Percentiles rank a stretch among this genome's conserved stretches.
phyloP scores from a whole-genome alignment of 192 early-diverging fungal genomes.

The Pilaira anomala region DNA sequence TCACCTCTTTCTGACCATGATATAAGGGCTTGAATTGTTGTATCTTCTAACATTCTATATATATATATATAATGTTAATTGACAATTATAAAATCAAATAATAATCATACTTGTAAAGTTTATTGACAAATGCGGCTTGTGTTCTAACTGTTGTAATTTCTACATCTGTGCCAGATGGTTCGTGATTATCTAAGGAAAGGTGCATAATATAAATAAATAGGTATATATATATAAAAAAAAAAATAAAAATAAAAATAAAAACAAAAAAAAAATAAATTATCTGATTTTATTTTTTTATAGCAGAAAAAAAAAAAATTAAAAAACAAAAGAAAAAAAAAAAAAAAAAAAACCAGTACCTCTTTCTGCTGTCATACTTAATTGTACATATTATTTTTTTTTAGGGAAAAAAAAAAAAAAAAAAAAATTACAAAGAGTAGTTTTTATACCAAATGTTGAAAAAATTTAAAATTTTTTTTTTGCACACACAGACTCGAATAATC shows the following conservation, averaged over 20 bases:
- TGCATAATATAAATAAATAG: background rate
- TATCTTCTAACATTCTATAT: conserved; percentile 24
- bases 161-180: conserved; percentile 6
- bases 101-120: conserved; percentile 13
- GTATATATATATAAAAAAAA: background rate
- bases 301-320: background rate
- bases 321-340: background rate
- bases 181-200: background rate
- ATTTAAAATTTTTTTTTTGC: too few relatives aligned
- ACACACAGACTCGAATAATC: too few relatives aligned
- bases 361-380: background rate
- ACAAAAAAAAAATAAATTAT: background rate
- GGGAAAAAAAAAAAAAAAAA: background rate
- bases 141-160: conserved; percentile 3
- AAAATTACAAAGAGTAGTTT: background rate
- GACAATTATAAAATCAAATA: background rate
- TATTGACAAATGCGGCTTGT: conserved; percentile 12
- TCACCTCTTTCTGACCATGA: conserved; percentile 25
- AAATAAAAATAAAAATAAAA: background rate
- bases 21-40: conserved; percentile 9
- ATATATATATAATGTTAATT: background rate
- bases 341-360: background rate
- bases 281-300: conserved; percentile 1
- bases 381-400: background rate
- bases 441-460: too few relatives aligned